Evolutionary conservation across 176 grass and related monocot species (phyloP), one percentile per base, ranked within the genome.

Genomic region (Rhynchospora pubera): DNA sequence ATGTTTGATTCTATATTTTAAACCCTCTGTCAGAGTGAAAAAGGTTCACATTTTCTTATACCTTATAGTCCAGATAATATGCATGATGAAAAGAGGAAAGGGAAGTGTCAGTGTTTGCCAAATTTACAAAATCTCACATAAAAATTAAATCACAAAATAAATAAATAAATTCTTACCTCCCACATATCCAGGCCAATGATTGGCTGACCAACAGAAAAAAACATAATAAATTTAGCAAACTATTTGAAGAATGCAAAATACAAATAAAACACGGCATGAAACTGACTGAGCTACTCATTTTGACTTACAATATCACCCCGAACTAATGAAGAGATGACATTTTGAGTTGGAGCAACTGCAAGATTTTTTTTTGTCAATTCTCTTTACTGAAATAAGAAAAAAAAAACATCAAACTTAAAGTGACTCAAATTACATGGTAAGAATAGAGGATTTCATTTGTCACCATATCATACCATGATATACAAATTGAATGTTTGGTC

Each of bases 1-100:
- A 48, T 22, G 67, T 48, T 34, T 11, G n/a, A 43, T 71, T 47
- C 67, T 71, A 64, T 71, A 7, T 70, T 65, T 45, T 45, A 70
- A 45, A 66, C 30, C 65, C 15, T 46, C 39, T 45, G 24, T n/a
- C 2, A 70, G 3, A 11, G 70, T 24, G 9, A 74, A 46, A 73
- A 48, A 73, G 68, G 50, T 18, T n/a, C 5, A 11, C 66, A 22
- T 28, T 74, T 16, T 32, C 32, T 51, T 7, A 11, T 83, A 98
- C 92, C 95, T 90, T 98, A 84, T 94, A 94, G 72, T 98, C 95
- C 21, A 94, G 83, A 88, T 94, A 98, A 82, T 94, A 98, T 55
- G 96, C 92, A 87, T 95, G 96, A 92, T 98, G 87, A 65, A 82
- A 47, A 79, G 61, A 1, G 66, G 79, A 87, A 91, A 0, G 3